phyloP scores from a whole-genome alignment of 2,329 filamentous ascomycete species.

The Aspergillus alliaceus region DNA sequence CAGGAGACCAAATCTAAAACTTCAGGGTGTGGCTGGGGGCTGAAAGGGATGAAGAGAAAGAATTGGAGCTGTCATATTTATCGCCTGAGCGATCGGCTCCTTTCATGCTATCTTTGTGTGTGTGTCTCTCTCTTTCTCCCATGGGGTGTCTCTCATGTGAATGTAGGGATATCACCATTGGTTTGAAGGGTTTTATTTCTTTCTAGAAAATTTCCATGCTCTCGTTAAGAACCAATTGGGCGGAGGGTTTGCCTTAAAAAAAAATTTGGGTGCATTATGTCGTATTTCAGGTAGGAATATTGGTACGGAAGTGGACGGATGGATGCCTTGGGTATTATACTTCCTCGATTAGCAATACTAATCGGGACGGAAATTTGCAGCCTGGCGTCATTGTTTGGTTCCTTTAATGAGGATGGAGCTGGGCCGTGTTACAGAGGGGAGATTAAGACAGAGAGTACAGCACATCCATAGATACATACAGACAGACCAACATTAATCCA shows the following conservation, averaged over 20 bases:
- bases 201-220: too few species aligned
- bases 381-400: background rate
- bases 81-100: background rate
- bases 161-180: background rate
- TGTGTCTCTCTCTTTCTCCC: background rate
- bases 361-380: background rate
- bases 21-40: background rate
- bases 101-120: background rate
- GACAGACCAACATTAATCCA: too few species aligned
- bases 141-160: background rate
- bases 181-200: background rate
- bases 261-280: too few species aligned
- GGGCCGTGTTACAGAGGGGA: background rate
- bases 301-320: background rate
- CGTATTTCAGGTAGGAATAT: background rate
- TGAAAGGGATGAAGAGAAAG: background rate
- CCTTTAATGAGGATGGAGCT: background rate
- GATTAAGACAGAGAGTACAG: background rate
- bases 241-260: too few species aligned
- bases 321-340: background rate
- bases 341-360: background rate
- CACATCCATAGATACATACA: too few species aligned
- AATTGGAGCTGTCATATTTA: slow-evolving; percentile 6
- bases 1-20: background rate
- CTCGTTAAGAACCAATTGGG: too few species aligned